Conservation (phyloP, 306 rosid species). For the Benincasa hispida region DNA sequence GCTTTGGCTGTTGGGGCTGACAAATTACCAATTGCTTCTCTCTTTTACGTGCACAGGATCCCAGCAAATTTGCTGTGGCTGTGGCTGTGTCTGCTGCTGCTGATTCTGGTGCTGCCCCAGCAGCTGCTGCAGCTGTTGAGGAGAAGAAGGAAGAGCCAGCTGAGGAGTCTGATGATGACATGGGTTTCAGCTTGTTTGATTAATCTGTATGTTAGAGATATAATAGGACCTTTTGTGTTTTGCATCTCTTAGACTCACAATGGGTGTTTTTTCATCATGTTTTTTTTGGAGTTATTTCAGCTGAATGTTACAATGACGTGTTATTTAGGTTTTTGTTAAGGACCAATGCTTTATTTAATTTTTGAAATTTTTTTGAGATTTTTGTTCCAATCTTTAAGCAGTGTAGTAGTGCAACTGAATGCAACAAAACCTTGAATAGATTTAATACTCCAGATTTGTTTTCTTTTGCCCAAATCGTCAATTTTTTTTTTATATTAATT, state of each 20-base stretch:
- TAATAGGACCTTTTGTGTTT: neutral
- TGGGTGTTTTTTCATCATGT: neutral
- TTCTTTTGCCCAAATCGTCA: too few relatives aligned
- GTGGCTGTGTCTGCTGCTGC: constrained; percentile 20
- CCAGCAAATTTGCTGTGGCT: constrained; percentile 31
- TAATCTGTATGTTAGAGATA: neutral
- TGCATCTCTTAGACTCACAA: neutral
- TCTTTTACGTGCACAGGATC: constrained; percentile 15
- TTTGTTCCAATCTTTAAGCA: too few relatives aligned
- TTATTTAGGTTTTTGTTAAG: neutral
- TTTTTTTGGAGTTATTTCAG: neutral
- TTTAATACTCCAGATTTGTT: too few relatives aligned
- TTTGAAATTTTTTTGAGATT: neutral
- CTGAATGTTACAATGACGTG: neutral
- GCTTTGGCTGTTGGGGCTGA: neutral
- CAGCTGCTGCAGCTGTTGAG: constrained; percentile 39
- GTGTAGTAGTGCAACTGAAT: too few relatives aligned
- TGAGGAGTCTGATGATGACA: constrained; percentile 40
- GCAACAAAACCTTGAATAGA: too few relatives aligned
- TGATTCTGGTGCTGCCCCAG: constrained; percentile 15
- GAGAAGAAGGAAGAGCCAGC: constrained; percentile 64
- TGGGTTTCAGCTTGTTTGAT: constrained; percentile 40
- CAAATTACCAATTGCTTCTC: neutral
- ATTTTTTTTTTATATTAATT: too few relatives aligned
- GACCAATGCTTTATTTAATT: neutral